Conservation (phyloP, 352 stramenopile genomes). For the Pythium pyrilobum region DNA sequence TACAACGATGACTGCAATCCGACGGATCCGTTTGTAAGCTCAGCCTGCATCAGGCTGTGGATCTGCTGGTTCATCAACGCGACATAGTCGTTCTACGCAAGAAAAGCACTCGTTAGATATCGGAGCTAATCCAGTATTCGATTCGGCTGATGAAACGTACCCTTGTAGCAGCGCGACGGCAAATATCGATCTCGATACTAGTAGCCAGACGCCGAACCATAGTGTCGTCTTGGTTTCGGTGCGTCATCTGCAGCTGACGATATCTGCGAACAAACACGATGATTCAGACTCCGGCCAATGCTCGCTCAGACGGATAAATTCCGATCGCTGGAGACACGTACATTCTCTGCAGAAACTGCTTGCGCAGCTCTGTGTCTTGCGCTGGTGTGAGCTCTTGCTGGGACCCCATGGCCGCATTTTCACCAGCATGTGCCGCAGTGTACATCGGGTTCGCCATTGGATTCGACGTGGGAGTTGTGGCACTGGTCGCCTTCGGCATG, state of each 20-base stretch:
- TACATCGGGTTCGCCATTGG: constrained; percentile 7
- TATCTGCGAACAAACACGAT: constrained; percentile 33
- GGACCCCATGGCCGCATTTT: background rate
- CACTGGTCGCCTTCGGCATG: background rate
- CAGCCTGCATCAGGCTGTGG: constrained; percentile 53
- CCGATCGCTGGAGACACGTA: constrained; percentile 16
- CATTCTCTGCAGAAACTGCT: constrained; percentile 41
- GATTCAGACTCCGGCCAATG: background rate
- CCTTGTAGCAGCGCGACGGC: constrained; percentile 29
- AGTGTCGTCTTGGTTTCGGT: constrained; percentile 46
- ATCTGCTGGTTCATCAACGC: constrained; percentile 55
- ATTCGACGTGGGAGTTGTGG: background rate
- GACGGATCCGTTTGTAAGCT: constrained; percentile 20
- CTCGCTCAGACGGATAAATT: background rate
- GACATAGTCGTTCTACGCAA: constrained; percentile 46
- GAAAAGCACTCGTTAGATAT: background rate
- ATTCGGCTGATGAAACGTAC: constrained; percentile 19
- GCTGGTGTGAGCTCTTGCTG: constrained; percentile 22
- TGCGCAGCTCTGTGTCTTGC: constrained; percentile 35
- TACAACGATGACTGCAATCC: constrained; percentile 20
- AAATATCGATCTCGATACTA: constrained; percentile 66
- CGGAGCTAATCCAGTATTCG: background rate
- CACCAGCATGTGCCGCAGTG: constrained; percentile 3
- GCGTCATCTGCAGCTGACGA: constrained; percentile 50
- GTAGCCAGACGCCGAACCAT: constrained; percentile 53